Evolutionary conservation across 805 yeast genomes (phyloP), one percentile per base, ranked within the genome.

Genomic region (Candida yuanshanica): DNA sequence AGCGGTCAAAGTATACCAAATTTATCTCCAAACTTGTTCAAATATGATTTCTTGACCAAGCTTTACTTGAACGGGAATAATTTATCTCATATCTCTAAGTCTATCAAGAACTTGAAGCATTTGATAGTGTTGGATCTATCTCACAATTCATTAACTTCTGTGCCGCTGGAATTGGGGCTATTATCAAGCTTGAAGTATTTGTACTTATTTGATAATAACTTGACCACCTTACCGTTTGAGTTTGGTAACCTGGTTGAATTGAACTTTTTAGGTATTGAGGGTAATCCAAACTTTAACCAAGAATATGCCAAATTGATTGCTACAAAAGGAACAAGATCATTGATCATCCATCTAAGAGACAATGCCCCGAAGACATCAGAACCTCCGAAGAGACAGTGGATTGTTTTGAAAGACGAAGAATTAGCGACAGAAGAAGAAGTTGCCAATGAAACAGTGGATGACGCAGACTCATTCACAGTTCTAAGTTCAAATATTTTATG

Each of bases 401-500:
- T 87, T 32, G 75, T 77, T 42, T 68, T 91, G 40, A 83, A 82
- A 49, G 83, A 81, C 29, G 91, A 84, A 54, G 91, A 88, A 16
- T 90, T 84, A 56, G 51, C 60, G 14, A 56, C 55, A 25, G 53
- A 52, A 1, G 62, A 58, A 32, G 36, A 36, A 25, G 46, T 24
- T 5, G 50, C 56, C n/a, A 54, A 52, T 17, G 52, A 45, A 18
- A 56, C 55, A 36, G 55, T 41, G 16, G 50, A 50, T 9, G 61
- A 63, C 33, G 63, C 63, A 40, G 65, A 66, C 29, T 56, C 74
- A 5, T 89, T 93, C 61, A 83, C 96, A 1, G 66, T 90, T 36
- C 72, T 88, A 75, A 79, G 89, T 29, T 91, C 89, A 68, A 93
- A 93, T 65, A 87, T 95, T 2, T 70, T 93, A 59, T 93, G 99